phyloP scores from a whole-genome alignment of 129 eudicot species.

The Lactuca saligna region DNA sequence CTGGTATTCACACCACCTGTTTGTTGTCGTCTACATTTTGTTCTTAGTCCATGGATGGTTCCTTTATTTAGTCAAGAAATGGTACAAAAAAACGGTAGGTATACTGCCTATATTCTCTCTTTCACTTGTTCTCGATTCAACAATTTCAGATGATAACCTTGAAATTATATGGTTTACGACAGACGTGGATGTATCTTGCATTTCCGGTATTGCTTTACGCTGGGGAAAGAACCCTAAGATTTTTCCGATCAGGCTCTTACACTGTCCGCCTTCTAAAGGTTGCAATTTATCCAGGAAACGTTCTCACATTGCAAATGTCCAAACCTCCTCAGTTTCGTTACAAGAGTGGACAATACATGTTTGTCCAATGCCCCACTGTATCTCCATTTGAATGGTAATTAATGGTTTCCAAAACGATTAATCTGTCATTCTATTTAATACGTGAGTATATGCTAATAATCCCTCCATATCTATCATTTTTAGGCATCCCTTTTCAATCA shows the following conservation, averaged over 20 bases:
- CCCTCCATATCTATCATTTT: neutral
- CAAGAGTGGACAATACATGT: constrained; percentile 98
- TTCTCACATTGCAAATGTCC: constrained; percentile 87
- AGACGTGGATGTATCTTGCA: constrained; percentile 99
- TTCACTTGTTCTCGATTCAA: neutral
- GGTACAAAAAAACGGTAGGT: constrained; percentile 99
- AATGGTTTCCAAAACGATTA: neutral
- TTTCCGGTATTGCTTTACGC: constrained; percentile 91
- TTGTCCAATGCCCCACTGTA: constrained; percentile 91
- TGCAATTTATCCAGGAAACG: constrained; percentile 94
- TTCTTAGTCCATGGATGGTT: constrained; percentile 73
- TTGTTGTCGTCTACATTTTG: constrained; percentile 73
- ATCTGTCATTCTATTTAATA: neutral
- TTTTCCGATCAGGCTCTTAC: constrained; percentile 77
- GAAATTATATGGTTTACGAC: constrained; percentile 33
- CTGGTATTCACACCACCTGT: constrained; percentile 96
- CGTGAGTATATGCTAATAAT: constrained; percentile 3
- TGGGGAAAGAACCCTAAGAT: constrained; percentile 87
- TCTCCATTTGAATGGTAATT: constrained; percentile 93
- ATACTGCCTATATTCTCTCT: constrained; percentile 20
- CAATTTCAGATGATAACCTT: neutral
- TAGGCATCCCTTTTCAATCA: constrained; percentile 98
- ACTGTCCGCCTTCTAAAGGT: constrained; percentile 81
- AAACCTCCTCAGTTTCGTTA: constrained; percentile 92
- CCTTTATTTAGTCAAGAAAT: constrained; percentile 82